Percentiles rank a stretch among this genome's conserved stretches.
Evolutionary conservation across 441 rosid species (phyloP).

Genomic region (Croton laevigatus): DNA sequence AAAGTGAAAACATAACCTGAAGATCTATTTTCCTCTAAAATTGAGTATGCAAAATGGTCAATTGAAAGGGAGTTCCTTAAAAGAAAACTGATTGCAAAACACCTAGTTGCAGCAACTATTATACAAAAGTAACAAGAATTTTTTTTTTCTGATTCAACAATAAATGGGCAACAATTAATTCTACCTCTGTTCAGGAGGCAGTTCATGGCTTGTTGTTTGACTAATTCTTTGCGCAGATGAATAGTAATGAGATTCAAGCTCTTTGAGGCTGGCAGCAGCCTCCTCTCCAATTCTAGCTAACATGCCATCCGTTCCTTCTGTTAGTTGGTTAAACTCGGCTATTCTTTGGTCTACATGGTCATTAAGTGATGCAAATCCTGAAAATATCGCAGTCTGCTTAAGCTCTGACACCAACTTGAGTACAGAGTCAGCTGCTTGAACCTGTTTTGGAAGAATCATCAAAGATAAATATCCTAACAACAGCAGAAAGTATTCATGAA

Average conservation of each 20-base stretch:
- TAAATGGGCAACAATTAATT: neutral
- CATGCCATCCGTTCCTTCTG: slow-evolving; percentile 57
- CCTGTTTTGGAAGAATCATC: slow-evolving; percentile 35
- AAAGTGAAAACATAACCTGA: neutral
- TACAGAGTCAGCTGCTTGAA: slow-evolving; percentile 86
- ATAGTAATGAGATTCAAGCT: slow-evolving; percentile 77
- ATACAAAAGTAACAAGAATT: neutral
- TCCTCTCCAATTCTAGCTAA: slow-evolving; percentile 72
- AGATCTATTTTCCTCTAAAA: neutral
- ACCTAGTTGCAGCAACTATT: neutral
- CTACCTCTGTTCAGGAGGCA: neutral
- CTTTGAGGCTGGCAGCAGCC: slow-evolving; percentile 83
- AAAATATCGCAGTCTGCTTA: slow-evolving; percentile 83
- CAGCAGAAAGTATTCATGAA: too few relatives aligned
- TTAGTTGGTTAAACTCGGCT: slow-evolving; percentile 55
- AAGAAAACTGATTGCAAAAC: neutral
- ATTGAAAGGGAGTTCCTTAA: neutral
- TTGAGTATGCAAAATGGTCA: neutral
- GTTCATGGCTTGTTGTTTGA: slow-evolving; percentile 12
- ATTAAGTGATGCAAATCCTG: slow-evolving; percentile 85
- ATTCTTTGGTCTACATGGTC: slow-evolving; percentile 84
- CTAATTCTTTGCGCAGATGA: slow-evolving; percentile 56
- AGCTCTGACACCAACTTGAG: slow-evolving; percentile 81
- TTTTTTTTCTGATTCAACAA: neutral
- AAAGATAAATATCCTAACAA: neutral